Evolutionary conservation across 2,329 filamentous ascomycete species (phyloP).

Genomic region (Sporothrix brunneoviolacea): DNA sequence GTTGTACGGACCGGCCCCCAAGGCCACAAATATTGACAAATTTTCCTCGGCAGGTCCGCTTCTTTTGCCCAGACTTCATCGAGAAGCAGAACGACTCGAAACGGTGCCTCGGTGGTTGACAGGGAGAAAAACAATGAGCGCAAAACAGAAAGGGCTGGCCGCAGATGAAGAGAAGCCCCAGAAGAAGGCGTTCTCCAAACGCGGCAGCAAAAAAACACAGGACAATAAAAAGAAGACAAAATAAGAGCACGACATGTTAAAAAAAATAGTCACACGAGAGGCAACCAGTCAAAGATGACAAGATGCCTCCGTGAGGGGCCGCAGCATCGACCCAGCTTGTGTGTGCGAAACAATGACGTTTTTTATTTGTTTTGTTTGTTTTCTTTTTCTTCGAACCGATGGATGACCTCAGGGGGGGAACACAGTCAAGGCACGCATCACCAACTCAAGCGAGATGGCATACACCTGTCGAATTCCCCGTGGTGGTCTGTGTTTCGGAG

Average conservation of each 20-base stretch:
- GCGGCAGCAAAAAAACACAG: neutral
- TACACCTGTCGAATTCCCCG: no score
- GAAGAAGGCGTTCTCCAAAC: no score
- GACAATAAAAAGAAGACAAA: constrained; percentile 1
- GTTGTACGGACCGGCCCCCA: constrained; percentile 13
- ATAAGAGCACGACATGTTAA: neutral
- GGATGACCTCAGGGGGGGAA: no score
- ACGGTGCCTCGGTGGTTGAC: constrained; percentile 14
- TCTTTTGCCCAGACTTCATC: neutral
- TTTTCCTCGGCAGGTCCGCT: constrained; percentile 13
- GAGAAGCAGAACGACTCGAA: neutral
- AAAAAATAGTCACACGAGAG: neutral
- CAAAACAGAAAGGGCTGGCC: neutral
- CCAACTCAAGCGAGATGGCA: no score
- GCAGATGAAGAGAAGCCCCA: neutral
- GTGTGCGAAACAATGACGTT: neutral
- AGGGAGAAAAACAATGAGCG: neutral
- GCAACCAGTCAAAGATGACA: neutral
- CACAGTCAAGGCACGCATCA: no score
- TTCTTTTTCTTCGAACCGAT: neutral
- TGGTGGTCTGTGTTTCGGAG: no score
- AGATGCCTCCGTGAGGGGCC: constrained; percentile 32
- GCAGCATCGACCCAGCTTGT: constrained; percentile 47
- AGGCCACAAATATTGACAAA: constrained; percentile 10
- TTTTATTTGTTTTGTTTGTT: constrained; percentile 1